Base-by-base conservation (phyloP, 2,329 filamentous ascomycete genomes). In the Penicillium sp. region DNA sequence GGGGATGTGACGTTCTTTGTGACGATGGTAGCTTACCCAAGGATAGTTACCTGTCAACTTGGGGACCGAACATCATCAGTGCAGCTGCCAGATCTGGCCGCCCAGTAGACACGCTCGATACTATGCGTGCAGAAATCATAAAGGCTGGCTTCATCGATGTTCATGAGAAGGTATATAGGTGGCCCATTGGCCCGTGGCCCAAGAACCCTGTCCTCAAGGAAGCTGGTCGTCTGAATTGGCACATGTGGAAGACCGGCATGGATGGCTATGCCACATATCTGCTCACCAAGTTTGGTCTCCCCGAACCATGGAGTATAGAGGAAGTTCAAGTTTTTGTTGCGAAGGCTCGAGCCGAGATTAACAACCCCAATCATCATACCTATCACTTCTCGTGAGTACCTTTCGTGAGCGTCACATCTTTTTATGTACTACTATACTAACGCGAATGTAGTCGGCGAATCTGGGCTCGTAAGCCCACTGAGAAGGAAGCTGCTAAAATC, bases 141-240 rank as follows among this genome's bases (percentile, higher is more conserved):
- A 48, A 48, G 26, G 55, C 55, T 9, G 55, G 53, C 3, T 47
- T 56, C 24, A 54, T 47, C 2, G 77, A 83, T 48, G 73, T 83
- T 5, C 71, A 77, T 31, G 76, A 79, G 55, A 71, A 77, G 37
- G 66, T 77, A 9, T 77, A 77, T 62, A 81, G 80, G 62, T 72
- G 78, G 74, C 77, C 2, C 3, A 42, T 50, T 24, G 47, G 47
- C 16, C 36, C 47, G 2, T 50, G 47, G 47, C 24, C 47, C 3
- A 72, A 69, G 50, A 75, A 79, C 49, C 65, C 68, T 10, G 67
- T 72, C n/a, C 65, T 74, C 47, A 79, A 79, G 58, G 65, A 77
- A 60, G 66, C 78, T 18, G 78, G 78, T 18, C 71, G 70, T n/a
- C 75, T 53, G 31, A 44, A 51, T 13, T 37, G 34, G 21, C 36